Conservation (phyloP, 2,329 filamentous ascomycete genomes). For the Ceratocystis alfenasii region DNA sequence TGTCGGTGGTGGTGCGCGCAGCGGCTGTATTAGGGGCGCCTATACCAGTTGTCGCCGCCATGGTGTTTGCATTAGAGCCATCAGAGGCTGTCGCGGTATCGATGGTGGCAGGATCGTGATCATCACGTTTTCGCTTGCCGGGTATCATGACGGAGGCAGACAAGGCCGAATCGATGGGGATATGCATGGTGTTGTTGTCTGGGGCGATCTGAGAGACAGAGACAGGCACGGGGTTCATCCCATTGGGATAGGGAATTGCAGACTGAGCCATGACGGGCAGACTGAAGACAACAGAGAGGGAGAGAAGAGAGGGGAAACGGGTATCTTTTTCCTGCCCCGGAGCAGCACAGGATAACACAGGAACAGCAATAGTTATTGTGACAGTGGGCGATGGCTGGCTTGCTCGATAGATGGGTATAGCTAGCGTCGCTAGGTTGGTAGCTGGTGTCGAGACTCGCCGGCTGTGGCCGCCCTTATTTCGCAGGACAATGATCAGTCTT, state of each 20-base stretch:
- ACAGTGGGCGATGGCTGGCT: too few species aligned
- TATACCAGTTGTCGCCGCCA: conserved; percentile 25
- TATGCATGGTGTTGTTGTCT: conserved; percentile 3
- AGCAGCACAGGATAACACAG: too few species aligned
- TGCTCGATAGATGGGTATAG: too few species aligned
- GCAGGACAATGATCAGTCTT: too few species aligned
- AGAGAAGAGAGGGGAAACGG: background rate
- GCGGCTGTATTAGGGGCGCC: conserved; percentile 10
- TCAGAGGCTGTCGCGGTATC: background rate
- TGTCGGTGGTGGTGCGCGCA: conserved; percentile 19
- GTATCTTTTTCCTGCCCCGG: too few species aligned
- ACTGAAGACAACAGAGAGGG: background rate
- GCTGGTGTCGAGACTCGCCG: too few species aligned
- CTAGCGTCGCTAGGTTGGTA: too few species aligned
- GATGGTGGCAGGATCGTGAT: conserved; percentile 24
- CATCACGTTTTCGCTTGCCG: conserved; percentile 49
- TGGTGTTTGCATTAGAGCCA: conserved; percentile 29
- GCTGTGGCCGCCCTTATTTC: too few species aligned
- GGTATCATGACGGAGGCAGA: conserved; percentile 26
- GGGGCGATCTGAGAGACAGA: conserved; percentile 15
- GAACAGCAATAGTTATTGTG: too few species aligned
- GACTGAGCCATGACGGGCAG: conserved; percentile 33
- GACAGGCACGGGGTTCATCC: conserved; percentile 25
- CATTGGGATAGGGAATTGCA: conserved; percentile 33
- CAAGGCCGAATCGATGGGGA: conserved; percentile 21